A percentile compares a stretch with the other conserved stretches of the same genome.
Evolutionary conservation across 768 basidiomycete genomes (phyloP).

Genomic region (Leucogyrophana mollusca): DNA sequence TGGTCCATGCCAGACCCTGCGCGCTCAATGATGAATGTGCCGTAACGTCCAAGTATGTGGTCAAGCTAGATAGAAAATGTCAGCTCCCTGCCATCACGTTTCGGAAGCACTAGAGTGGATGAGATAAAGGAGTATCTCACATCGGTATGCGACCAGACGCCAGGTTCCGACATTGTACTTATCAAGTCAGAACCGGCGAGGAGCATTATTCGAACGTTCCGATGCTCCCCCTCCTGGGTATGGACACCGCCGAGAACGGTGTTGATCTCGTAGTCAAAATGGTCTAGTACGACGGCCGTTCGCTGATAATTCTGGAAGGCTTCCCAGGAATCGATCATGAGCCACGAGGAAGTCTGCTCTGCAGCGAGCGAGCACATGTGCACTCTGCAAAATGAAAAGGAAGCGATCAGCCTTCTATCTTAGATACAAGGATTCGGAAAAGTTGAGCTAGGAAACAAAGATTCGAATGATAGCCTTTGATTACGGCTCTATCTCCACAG

Average conservation of each 20-base stretch:
- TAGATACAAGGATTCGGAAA: not conserved
- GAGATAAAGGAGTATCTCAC: conserved; percentile 47
- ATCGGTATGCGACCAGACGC: conserved; percentile 94
- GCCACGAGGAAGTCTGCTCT: conserved; percentile 87
- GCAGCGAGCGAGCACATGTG: conserved; percentile 88
- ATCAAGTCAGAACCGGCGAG: conserved; percentile 98
- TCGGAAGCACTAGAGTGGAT: not conserved
- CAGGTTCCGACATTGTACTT: conserved; percentile 96
- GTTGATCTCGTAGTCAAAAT: conserved; percentile 96
- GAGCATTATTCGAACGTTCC: conserved; percentile 83
- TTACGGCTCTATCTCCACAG: conserved; percentile 4
- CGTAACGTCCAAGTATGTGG: conserved; percentile 94
- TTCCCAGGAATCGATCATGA: conserved; percentile 99
- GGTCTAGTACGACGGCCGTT: conserved; percentile 95
- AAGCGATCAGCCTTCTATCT: conserved; percentile 19
- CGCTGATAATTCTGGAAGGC: conserved; percentile 93
- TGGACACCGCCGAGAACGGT: conserved; percentile 75
- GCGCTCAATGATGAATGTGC: conserved; percentile 92
- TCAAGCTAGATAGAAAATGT: conserved; percentile 62
- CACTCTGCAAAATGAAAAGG: conserved; percentile 49
- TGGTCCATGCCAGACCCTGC: conserved; percentile 91
- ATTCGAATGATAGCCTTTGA: conserved; percentile 2
- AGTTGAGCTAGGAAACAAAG: not conserved
- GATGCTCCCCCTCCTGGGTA: conserved; percentile 71
- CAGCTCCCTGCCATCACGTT: conserved; percentile 1